Percentiles rank a stretch among this genome's conserved stretches.
Conservation (phyloP, 108 stramenopile species). For the Licmophora abbreviata region DNA sequence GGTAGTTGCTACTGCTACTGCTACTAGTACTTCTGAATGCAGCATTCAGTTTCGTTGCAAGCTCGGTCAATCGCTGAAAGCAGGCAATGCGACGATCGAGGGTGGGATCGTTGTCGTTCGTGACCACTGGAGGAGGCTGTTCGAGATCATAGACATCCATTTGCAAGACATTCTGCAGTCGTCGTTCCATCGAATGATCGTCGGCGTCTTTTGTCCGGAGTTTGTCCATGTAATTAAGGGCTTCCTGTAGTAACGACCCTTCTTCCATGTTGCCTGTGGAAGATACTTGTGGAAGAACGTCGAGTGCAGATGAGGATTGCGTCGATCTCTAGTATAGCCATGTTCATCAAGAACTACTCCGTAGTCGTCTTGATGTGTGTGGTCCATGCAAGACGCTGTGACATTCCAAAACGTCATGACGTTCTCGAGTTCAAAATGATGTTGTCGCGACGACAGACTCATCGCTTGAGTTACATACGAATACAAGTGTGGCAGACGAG, state of each 20-base stretch:
- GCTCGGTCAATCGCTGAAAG: slow-evolving; percentile 17
- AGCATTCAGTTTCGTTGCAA: slow-evolving; percentile 16
- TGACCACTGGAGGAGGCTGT: neutral
- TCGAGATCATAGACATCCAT: slow-evolving; percentile 21
- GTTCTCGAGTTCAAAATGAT: no score
- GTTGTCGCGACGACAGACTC: no score
- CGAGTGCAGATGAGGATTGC: no score
- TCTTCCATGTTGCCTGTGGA: slow-evolving; percentile 21
- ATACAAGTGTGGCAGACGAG: no score
- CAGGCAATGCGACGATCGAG: slow-evolving; percentile 1
- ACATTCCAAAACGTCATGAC: no score
- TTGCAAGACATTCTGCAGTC: slow-evolving; percentile 13
- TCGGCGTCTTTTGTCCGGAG: neutral
- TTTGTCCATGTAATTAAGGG: slow-evolving; percentile 10
- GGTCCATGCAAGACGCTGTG: no score
- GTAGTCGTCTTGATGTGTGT: no score
- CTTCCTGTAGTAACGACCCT: slow-evolving; percentile 35
- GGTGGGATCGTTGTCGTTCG: neutral
- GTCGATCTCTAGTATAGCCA: no score
- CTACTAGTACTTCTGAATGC: slow-evolving; percentile 9
- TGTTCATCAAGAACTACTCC: no score
- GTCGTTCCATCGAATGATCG: neutral
- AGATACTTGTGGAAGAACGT: no score
- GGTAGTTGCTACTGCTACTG: slow-evolving; percentile 15
- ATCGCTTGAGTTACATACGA: no score